Conservation (phyloP, 192 early-diverging fungal species). For the Umbelopsis vinacea region DNA sequence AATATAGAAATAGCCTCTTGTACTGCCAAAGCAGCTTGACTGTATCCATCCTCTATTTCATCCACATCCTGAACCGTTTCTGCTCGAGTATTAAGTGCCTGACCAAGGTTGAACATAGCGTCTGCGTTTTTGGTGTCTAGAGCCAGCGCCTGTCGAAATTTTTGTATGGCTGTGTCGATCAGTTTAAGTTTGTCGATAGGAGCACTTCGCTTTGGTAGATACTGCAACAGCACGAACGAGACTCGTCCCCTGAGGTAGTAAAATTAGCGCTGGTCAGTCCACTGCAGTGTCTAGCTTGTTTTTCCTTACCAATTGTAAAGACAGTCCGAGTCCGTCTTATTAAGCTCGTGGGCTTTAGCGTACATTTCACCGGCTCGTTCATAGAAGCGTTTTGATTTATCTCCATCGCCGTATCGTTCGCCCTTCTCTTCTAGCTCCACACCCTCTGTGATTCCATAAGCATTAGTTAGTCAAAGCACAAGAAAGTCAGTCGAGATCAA, state of each 20-base stretch:
- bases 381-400: conserved; percentile 70
- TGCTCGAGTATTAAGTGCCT: conserved; percentile 62
- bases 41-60: conserved; percentile 52
- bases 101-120: conserved; percentile 69
- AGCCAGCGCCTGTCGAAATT: conserved; percentile 50
- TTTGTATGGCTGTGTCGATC: conserved; percentile 56
- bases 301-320: conserved; percentile 69
- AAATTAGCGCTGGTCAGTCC: background rate
- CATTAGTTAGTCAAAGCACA: background rate
- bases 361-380: conserved; percentile 70
- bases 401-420: conserved; percentile 68
- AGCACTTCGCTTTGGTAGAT: conserved; percentile 50
- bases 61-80: conserved; percentile 56
- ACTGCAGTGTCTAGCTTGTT: background rate
- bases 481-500: background rate
- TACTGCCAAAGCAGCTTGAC: conserved; percentile 42
- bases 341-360: conserved; percentile 57
- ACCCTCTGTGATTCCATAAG: conserved; percentile 41
- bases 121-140: conserved; percentile 62
- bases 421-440: conserved; percentile 63
- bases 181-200: conserved; percentile 47
- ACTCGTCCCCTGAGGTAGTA: conserved; percentile 53
- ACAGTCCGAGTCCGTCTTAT: conserved; percentile 59
- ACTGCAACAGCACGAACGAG: conserved; percentile 57
- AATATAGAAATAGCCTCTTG: conserved; percentile 57